Evolutionary conservation across 2,329 filamentous ascomycete genomes (phyloP).

Genomic region (Epichloe bromicola): DNA sequence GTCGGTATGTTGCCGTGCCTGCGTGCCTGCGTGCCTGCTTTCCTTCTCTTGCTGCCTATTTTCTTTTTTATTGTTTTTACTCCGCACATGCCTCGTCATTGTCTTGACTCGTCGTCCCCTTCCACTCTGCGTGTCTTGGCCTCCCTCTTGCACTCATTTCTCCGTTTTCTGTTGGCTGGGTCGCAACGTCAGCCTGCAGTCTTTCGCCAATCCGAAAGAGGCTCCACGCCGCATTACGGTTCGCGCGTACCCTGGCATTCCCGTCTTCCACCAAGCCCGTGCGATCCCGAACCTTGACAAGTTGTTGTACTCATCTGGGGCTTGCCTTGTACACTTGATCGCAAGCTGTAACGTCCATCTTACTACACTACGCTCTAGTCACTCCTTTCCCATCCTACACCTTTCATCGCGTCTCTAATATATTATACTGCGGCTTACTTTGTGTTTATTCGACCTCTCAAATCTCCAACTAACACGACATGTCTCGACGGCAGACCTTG

Average conservation of each 20-base stretch:
- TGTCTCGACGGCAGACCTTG: conserved; percentile 28
- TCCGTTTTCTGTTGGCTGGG: not conserved
- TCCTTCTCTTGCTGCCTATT: conserved; percentile 4
- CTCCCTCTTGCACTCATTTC: conserved; percentile 4
- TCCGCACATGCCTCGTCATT: not conserved
- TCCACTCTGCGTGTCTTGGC: conserved; percentile 3
- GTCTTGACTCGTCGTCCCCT: conserved; percentile 5
- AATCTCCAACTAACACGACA: conserved; percentile 4
- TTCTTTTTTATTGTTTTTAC: not conserved
- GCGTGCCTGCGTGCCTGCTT: not conserved
- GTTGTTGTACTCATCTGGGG: not conserved
- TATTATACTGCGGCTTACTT: not conserved
- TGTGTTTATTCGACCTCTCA: not conserved
- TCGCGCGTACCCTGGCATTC: conserved; percentile 3
- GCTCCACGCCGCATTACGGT: not conserved
- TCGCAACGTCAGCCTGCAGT: not conserved
- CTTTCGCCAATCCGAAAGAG: not conserved
- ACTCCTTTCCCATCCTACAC: not conserved
- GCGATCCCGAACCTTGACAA: not conserved
- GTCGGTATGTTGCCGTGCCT: conserved; percentile 36
- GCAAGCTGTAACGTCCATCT: not conserved
- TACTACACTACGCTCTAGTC: not conserved
- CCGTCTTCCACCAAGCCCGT: not conserved
- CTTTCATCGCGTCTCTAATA: not conserved
- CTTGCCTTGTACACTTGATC: not conserved